A percentile compares a stretch with the other conserved stretches of the same genome.
Conservation (phyloP, 2,329 filamentous ascomycete species). For the Xylariaceae sp. region DNA sequence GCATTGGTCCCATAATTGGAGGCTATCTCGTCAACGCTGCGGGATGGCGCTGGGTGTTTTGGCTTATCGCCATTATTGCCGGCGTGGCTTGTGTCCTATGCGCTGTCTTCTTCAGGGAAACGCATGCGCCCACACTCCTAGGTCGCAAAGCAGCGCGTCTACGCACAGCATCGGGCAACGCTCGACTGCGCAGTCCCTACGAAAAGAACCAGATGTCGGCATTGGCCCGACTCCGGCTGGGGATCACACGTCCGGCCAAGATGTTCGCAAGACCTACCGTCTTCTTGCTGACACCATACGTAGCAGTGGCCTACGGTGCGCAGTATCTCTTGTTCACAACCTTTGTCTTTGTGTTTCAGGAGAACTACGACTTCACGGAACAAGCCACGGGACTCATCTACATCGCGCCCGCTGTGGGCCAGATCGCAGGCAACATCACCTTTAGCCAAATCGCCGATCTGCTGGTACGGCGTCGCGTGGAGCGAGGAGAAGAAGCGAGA, state of each 20-base stretch:
- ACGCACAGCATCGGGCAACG: constrained; percentile 40
- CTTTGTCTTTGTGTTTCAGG: constrained; percentile 41
- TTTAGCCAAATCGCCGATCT: constrained; percentile 1
- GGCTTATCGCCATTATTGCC: constrained; percentile 41
- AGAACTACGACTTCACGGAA: constrained; percentile 40
- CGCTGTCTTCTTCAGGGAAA: constrained; percentile 32
- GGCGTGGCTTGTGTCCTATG: constrained; percentile 10
- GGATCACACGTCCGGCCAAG: constrained; percentile 42
- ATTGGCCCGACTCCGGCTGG: constrained; percentile 40
- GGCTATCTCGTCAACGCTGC: constrained; percentile 31
- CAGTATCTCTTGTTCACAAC: constrained; percentile 57
- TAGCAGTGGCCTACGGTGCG: constrained; percentile 55
- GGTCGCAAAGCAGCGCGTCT: constrained; percentile 40
- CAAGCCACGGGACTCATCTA: constrained; percentile 48
- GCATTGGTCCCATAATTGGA: constrained; percentile 46
- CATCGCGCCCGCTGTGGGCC: constrained; percentile 53
- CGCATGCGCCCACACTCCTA: constrained; percentile 41
- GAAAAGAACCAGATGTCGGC: constrained; percentile 25
- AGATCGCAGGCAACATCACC: constrained; percentile 37
- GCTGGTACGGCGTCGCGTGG: background rate
- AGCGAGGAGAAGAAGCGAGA: background rate
- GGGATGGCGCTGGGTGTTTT: constrained; percentile 54
- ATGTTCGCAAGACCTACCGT: constrained; percentile 50
- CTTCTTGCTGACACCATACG: constrained; percentile 48
- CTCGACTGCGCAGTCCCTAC: constrained; percentile 39